phyloP scores from a whole-genome alignment of 2,329 filamentous ascomycete genomes.

The Cladosporium sp. region DNA sequence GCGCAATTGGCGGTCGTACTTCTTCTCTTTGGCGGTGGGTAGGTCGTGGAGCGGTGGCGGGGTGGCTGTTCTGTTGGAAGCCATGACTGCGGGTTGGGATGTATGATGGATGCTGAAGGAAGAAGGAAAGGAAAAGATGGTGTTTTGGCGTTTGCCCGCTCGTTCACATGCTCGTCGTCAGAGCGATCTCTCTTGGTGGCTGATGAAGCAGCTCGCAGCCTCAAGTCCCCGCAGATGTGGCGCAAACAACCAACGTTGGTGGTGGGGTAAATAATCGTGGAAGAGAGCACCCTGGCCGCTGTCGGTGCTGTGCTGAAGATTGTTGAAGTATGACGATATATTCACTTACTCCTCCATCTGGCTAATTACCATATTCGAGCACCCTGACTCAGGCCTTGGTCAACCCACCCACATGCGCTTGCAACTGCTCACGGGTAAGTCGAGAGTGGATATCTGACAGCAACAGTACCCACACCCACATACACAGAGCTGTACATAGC shows the following conservation, averaged over 20 bases:
- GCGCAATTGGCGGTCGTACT: constrained; percentile 92
- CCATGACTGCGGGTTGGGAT: constrained; percentile 20
- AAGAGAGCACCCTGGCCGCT: not conserved
- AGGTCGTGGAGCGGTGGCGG: constrained; percentile 50
- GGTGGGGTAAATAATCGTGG: not conserved
- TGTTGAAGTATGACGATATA: not conserved
- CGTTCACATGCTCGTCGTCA: not conserved
- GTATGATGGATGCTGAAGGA: not conserved
- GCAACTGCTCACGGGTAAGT: not conserved
- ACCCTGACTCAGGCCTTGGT: constrained; percentile 9
- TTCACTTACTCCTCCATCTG: not conserved
- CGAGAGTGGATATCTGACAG: not conserved
- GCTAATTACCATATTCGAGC: not conserved
- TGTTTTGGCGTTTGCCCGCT: not conserved
- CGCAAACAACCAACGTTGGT: not conserved
- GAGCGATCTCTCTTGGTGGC: not conserved
- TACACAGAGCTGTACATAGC: not conserved
- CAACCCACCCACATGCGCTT: constrained; percentile 12
- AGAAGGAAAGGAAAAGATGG: too few relatives aligned
- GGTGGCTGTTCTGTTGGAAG: constrained; percentile 30
- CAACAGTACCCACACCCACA: not conserved
- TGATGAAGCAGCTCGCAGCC: not conserved
- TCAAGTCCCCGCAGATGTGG: not conserved
- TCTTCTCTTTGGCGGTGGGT: constrained; percentile 60
- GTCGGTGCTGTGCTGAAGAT: not conserved